phyloP scores from a whole-genome alignment of 2,329 filamentous ascomycete species.

The Rutstroemia sp. region DNA sequence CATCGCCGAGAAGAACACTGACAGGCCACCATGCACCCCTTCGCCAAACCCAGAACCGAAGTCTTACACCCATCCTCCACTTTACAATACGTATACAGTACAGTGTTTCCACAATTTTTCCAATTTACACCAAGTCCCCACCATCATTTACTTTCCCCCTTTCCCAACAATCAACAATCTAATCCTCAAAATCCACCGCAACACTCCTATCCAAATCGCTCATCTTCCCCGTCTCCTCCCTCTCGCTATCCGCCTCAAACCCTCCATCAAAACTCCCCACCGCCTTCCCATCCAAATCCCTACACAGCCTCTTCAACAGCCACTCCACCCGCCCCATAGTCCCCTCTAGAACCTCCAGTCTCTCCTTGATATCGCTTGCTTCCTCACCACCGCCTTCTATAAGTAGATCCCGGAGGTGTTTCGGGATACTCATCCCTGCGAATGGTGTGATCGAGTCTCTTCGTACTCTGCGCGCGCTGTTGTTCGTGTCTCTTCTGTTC shows the following conservation, averaged over 20 bases:
- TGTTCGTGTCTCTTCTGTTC: neutral
- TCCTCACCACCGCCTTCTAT: constrained; percentile 18
- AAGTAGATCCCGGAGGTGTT: constrained; percentile 19
- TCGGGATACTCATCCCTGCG: constrained; percentile 15
- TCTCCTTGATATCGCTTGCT: constrained; percentile 11
- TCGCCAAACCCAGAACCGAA: too few relatives aligned
- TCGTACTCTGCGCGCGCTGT: constrained; percentile 6
- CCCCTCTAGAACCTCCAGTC: constrained; percentile 23
- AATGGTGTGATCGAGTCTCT: constrained; percentile 26
- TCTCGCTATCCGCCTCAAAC: constrained; percentile 2
- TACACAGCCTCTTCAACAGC: constrained; percentile 22
- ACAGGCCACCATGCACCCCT: too few relatives aligned
- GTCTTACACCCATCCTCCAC: too few relatives aligned
- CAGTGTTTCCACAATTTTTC: too few relatives aligned
- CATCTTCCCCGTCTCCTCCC: constrained; percentile 7
- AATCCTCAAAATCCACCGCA: constrained; percentile 13
- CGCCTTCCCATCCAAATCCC: constrained; percentile 14
- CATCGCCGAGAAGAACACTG: too few relatives aligned
- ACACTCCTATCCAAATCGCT: constrained; percentile 20
- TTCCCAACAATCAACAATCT: neutral
- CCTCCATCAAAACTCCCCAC: neutral
- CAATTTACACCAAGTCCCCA: too few relatives aligned
- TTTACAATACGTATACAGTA: too few relatives aligned
- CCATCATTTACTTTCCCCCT: too few relatives aligned
- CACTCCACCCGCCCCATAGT: constrained; percentile 22